Evolutionary conservation across 2,329 filamentous ascomycete species (phyloP).

Genomic region (Rugonectria rugulosa): DNA sequence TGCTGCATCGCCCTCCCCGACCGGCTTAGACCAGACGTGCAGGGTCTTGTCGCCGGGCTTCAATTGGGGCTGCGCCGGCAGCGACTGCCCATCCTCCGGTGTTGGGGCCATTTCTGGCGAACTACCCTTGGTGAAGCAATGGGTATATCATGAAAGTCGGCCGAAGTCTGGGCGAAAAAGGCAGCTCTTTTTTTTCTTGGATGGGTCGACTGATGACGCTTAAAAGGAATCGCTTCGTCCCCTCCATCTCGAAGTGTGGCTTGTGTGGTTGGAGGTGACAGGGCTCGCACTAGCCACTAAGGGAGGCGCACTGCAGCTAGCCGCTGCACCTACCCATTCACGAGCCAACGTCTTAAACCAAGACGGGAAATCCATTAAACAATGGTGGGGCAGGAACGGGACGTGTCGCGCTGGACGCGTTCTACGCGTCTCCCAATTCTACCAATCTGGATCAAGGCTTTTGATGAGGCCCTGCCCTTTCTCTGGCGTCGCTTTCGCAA

Average conservation of each 20-base stretch:
- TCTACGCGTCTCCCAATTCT: slow-evolving; percentile 43
- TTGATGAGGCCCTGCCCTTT: slow-evolving; percentile 29
- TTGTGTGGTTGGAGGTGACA: slow-evolving; percentile 25
- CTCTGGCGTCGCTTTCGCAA: slow-evolving; percentile 27
- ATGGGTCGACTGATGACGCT: slow-evolving; percentile 40
- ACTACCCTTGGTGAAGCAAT: slow-evolving; percentile 37
- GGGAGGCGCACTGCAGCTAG: slow-evolving; percentile 3
- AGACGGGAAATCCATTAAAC: slow-evolving; percentile 43
- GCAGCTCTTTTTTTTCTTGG: slow-evolving; percentile 18
- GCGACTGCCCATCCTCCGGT: slow-evolving; percentile 36
- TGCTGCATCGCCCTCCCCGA: slow-evolving; percentile 36
- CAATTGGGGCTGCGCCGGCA: slow-evolving; percentile 18
- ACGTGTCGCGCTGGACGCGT: slow-evolving; percentile 44
- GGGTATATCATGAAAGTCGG: slow-evolving; percentile 36
- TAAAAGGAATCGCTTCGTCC: too few relatives aligned
- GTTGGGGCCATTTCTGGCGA: slow-evolving; percentile 48
- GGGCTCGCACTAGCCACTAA: slow-evolving; percentile 19
- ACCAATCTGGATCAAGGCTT: slow-evolving; percentile 39
- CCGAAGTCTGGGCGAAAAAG: slow-evolving; percentile 11
- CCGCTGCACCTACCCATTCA: neutral
- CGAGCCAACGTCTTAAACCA: neutral
- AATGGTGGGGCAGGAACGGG: slow-evolving; percentile 27
- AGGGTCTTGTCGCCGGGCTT: slow-evolving; percentile 42
- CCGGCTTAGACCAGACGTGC: slow-evolving; percentile 48
- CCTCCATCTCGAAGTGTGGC: slow-evolving; percentile 29